phyloP scores from a whole-genome alignment of 345 rosid species.

The Acer yangbiense region DNA sequence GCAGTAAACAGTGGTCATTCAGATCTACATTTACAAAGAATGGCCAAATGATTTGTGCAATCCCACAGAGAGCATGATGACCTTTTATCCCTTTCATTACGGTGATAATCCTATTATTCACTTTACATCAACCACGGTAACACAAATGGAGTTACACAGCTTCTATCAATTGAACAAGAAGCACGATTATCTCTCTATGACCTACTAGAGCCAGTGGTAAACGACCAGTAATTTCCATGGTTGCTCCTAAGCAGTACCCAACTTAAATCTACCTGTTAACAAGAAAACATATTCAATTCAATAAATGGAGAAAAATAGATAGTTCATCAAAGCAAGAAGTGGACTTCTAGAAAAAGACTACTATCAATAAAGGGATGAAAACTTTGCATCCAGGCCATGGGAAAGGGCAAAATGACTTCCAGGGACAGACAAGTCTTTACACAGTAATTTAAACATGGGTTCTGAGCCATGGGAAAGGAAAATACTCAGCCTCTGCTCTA shows the following conservation, averaged over 20 bases:
- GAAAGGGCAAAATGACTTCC: background rate
- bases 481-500: background rate
- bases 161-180: constrained; percentile 5
- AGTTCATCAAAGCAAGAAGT: background rate
- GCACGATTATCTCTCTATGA: background rate
- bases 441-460: background rate
- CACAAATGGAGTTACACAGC: background rate
- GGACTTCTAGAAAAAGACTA: background rate
- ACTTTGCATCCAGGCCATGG: background rate
- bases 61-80: background rate
- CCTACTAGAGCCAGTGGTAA: background rate
- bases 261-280: constrained; percentile 24
- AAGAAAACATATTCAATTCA: background rate
- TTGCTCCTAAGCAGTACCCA: constrained; percentile 3
- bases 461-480: background rate
- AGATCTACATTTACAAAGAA: constrained; percentile 27
- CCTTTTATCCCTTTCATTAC: background rate
- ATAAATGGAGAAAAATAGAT: background rate
- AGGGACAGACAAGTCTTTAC: background rate
- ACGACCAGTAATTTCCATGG: constrained; percentile 12
- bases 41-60: constrained; percentile 17
- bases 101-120: background rate
- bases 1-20: background rate
- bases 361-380: background rate
- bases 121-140: background rate